These are phyloP conservation scores for Kernera saxatilis DNA, from an alignment of 345 rosid species.

Conservation along the genomic window DNA sequence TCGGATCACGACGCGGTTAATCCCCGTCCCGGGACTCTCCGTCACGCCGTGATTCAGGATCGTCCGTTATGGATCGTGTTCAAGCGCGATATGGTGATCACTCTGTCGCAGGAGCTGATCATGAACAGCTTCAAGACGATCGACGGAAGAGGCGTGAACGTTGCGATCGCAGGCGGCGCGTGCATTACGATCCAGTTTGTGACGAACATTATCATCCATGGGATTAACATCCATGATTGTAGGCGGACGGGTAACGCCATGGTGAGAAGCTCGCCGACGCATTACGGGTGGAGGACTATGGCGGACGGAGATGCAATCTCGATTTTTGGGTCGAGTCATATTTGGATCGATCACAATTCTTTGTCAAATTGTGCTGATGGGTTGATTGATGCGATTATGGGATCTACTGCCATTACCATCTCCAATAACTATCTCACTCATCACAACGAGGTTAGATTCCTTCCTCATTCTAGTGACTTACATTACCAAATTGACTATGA, in stretches of 20 bases:
- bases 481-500: not conserved
- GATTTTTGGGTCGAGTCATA: slow-evolving; percentile 67
- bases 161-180: slow-evolving; percentile 51
- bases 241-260: slow-evolving; percentile 64
- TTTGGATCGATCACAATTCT: slow-evolving; percentile 92
- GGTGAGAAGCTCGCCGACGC: slow-evolving; percentile 77
- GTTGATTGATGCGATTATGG: slow-evolving; percentile 61
- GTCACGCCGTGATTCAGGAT: slow-evolving; percentile 77
- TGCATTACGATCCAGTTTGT: slow-evolving; percentile 67
- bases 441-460: slow-evolving; percentile 58
- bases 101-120: slow-evolving; percentile 57
- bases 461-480: not conserved
- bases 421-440: slow-evolving; percentile 83
- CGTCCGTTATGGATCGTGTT: slow-evolving; percentile 76
- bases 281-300: slow-evolving; percentile 75
- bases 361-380: slow-evolving; percentile 82
- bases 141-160: slow-evolving; percentile 63
- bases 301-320: slow-evolving; percentile 81
- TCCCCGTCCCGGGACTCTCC: slow-evolving; percentile 72
- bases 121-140: slow-evolving; percentile 88
- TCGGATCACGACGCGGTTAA: slow-evolving; percentile 50
- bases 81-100: slow-evolving; percentile 71
- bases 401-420: slow-evolving; percentile 72
- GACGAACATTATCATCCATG: slow-evolving; percentile 73
- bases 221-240: slow-evolving; percentile 59